Evolutionary conservation across 331 rosid species (phyloP), one percentile per base, ranked within the genome.

Genomic region (Malus hybrid): DNA sequence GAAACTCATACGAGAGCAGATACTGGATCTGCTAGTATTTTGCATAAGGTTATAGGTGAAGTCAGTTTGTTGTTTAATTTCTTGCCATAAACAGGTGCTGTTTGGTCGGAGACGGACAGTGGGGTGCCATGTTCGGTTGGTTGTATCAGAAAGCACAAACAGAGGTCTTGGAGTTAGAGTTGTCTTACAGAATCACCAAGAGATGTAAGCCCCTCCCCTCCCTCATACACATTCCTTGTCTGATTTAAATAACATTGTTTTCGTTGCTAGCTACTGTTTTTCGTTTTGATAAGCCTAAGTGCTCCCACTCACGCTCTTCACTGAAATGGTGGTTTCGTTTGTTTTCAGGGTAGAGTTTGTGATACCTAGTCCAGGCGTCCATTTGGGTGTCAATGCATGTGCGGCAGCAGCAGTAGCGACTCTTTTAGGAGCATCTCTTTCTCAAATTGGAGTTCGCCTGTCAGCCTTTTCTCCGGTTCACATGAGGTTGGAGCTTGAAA

Each of bases 351-450:
- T 78, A 24, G 77, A 70, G 57, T 33, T 78, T 24, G 63, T 42
- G 68, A 69, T 82, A 52, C 73, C 48, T 16, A 77, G 82, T 70
- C 77, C 85, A 10, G 82, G 85, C 68, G 48, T 78, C 63, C 82
- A 78, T 69, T 70, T 82, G 39, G 80, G 79, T 12, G 44, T 39
- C 16, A 78, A 82, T 63, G 82, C 79, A 44, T 78, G 85, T 63
- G 85, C 82, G 42, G 85, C 85, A 4, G 82, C 82, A 2, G 85
- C 82, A 32, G 85, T 68, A 14, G 79, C 77, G n/a, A 77, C 85
- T 30, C 77, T 52, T 30, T 67, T 76, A 22, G 85, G 85, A 26
- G 74, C 48, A 39, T 28, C 82, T 39, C 79, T 77, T 66, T 64
- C 72, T 34, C 60, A 82, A 73, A 13, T 74, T 12, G 77, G 73